A percentile compares a stretch with the other conserved stretches of the same genome.
Conservation (phyloP, 306 rosid genomes). For the Vigna nakashimae region DNA sequence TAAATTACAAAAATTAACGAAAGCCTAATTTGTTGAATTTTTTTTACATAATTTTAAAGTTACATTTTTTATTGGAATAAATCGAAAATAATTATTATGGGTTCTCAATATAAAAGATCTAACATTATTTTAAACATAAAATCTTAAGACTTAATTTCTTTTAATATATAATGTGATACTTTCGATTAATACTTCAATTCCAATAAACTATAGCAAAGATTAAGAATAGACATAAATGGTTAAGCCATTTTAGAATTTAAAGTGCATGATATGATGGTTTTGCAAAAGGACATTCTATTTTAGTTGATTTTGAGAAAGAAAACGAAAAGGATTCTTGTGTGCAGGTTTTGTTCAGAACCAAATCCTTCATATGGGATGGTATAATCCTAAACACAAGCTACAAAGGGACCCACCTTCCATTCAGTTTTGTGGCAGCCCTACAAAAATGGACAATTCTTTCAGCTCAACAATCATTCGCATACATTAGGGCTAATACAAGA, state of each 20-base stretch:
- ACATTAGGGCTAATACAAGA: slow-evolving; percentile 23
- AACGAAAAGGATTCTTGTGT: not conserved
- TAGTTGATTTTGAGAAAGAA: slow-evolving; percentile 2
- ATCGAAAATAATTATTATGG: too few relatives aligned
- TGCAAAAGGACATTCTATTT: slow-evolving; percentile 20
- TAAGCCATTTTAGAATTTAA: not conserved
- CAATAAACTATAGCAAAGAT: not conserved
- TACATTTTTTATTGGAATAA: too few relatives aligned
- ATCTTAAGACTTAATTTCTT: too few relatives aligned
- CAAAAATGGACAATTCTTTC: slow-evolving; percentile 31
- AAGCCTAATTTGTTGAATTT: too few relatives aligned
- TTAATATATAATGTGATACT: too few relatives aligned
- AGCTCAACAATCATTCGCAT: slow-evolving; percentile 22
- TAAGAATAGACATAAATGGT: not conserved
- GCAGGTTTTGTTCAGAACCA: slow-evolving; percentile 20
- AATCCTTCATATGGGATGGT: slow-evolving; percentile 20
- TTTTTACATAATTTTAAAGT: too few relatives aligned
- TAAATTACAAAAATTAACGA: too few relatives aligned
- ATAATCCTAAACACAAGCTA: slow-evolving; percentile 38
- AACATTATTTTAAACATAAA: too few relatives aligned
- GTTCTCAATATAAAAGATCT: too few relatives aligned
- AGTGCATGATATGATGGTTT: slow-evolving; percentile 19
- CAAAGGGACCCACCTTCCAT: slow-evolving; percentile 43
- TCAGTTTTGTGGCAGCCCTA: slow-evolving; percentile 8
- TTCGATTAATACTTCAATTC: too few relatives aligned